Evolutionary conservation across 2,329 filamentous ascomycete species (phyloP).

Genomic region (Phaeosphaeriaceae sp.): DNA sequence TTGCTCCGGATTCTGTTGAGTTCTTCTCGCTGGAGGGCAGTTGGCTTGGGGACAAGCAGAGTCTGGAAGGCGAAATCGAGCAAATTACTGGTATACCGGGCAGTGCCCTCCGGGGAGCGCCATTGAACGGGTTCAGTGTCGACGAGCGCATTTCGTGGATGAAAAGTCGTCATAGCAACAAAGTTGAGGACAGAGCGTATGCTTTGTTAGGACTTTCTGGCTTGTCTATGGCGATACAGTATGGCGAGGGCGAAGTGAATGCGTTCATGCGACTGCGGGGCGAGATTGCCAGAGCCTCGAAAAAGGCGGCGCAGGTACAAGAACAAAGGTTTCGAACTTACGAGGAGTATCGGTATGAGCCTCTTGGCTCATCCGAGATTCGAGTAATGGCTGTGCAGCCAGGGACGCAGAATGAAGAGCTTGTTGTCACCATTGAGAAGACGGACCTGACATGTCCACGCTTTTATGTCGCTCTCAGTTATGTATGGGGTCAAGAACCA

Average conservation of each 20-base stretch:
- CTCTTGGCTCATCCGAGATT: neutral
- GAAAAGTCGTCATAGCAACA: constrained; percentile 17
- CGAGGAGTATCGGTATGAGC: neutral
- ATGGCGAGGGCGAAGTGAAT: constrained; percentile 29
- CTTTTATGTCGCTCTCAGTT: neutral
- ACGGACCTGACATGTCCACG: neutral
- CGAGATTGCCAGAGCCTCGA: neutral
- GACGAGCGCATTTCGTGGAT: constrained; percentile 28
- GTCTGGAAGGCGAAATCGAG: constrained; percentile 18
- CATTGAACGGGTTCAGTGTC: constrained; percentile 26
- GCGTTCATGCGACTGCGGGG: constrained; percentile 15
- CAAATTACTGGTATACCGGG: constrained; percentile 24
- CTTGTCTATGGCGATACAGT: constrained; percentile 22
- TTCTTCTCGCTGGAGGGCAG: constrained; percentile 23
- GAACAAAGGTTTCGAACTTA: neutral
- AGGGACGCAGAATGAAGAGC: neutral
- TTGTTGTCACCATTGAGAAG: neutral
- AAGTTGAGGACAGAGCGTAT: constrained; percentile 22
- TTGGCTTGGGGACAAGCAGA: constrained; percentile 17
- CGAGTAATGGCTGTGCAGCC: neutral
- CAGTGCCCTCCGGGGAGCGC: constrained; percentile 16
- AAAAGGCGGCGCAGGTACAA: neutral
- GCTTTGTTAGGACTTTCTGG: constrained; percentile 32
- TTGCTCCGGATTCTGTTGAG: constrained; percentile 19
- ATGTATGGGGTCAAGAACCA: constrained; percentile 3